Evolutionary conservation across 106 monocot genomes (phyloP), one percentile per base, ranked within the genome.

Genomic region (Agapanthus africanus): DNA sequence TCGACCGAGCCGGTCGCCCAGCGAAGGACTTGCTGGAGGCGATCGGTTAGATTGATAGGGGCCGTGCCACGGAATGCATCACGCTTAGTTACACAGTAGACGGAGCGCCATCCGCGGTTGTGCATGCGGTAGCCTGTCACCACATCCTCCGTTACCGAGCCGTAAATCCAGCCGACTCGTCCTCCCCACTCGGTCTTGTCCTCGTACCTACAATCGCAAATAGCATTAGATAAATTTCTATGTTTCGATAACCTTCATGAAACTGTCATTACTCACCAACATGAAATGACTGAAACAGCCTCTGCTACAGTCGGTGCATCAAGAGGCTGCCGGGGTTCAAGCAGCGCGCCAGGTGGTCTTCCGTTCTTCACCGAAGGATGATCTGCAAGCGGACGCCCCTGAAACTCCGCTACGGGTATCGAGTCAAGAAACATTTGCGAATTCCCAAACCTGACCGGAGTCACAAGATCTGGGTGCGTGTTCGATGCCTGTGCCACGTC

Each of bases 1-100:
- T 99, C 97, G n/a, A 99, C 97, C 0, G 97, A 99, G 15, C 97
- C 97, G 0, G 97, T 97, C 5, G 97, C 97, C 97, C 97, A 97
- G 0, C 97, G 97, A 32, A 97, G 92, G n/a, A 97, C 97, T 61
- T 92, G 97, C 65, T 97, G 97, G 22, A 97, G 82, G 34, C 97
- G 32, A 68, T 97, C 92, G 22, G 97, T 97, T 19, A 97, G 88
- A 42, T 97, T 97, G 65, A 97, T 92, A 5, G 97, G 97, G 7
- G 97, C 97, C 0, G 97, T 89, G 23, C 97, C 97, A 11, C 92
- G 51, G 71, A 99, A 99, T 3, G 99, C 99, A 28, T 99, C 99
- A 3, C 90, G 39, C 40, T 84, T 85, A 3, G 99, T 93, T 11
- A 87, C 92, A 32, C 99, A 93, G 77, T 99, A 99, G 2, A 99